These are phyloP conservation scores for Xanthoconium purpureum DNA, from an alignment of 768 basidiomycete genomes.

Conservation along the genomic window DNA sequence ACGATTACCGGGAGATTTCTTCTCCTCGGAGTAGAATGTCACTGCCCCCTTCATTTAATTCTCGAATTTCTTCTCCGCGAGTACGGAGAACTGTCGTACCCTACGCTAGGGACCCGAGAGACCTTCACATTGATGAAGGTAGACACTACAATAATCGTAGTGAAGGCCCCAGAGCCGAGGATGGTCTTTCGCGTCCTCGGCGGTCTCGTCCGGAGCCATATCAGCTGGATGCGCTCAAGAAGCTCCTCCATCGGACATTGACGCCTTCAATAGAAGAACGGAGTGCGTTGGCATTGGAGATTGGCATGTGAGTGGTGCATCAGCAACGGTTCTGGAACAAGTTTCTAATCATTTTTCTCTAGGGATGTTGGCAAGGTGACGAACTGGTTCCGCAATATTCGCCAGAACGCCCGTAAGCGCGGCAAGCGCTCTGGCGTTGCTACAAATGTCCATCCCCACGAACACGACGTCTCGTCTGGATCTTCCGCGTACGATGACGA, in stretches of 20 bases:
- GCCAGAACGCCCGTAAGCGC: slow-evolving; percentile 77
- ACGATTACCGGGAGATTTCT: slow-evolving; percentile 19
- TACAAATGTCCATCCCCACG: slow-evolving; percentile 37
- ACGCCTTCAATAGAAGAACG: slow-evolving; percentile 82
- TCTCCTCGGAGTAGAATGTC: slow-evolving; percentile 31
- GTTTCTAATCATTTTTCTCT: slow-evolving; percentile 13
- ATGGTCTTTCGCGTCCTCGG: slow-evolving; percentile 51
- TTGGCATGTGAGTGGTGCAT: slow-evolving; percentile 61
- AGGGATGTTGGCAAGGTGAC: slow-evolving; percentile 84
- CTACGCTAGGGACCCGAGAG: slow-evolving; percentile 26
- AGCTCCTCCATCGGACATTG: slow-evolving; percentile 61
- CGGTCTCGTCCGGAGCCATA: slow-evolving; percentile 77
- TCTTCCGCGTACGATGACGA: slow-evolving; percentile 46
- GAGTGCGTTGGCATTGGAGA: slow-evolving; percentile 64
- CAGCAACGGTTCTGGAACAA: neutral
- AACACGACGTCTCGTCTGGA: slow-evolving; percentile 52
- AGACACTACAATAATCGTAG: slow-evolving; percentile 20
- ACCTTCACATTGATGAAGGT: slow-evolving; percentile 28
- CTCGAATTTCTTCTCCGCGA: slow-evolving; percentile 31
- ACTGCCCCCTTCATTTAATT: slow-evolving; percentile 27
- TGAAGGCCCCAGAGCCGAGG: slow-evolving; percentile 23
- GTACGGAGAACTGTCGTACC: slow-evolving; percentile 25
- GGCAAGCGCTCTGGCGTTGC: slow-evolving; percentile 47
- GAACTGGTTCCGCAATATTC: slow-evolving; percentile 85
- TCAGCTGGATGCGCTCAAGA: slow-evolving; percentile 73